Evolutionary conservation across 352 stramenopile species (phyloP).

Genomic region (Aphanomyces invadans): DNA sequence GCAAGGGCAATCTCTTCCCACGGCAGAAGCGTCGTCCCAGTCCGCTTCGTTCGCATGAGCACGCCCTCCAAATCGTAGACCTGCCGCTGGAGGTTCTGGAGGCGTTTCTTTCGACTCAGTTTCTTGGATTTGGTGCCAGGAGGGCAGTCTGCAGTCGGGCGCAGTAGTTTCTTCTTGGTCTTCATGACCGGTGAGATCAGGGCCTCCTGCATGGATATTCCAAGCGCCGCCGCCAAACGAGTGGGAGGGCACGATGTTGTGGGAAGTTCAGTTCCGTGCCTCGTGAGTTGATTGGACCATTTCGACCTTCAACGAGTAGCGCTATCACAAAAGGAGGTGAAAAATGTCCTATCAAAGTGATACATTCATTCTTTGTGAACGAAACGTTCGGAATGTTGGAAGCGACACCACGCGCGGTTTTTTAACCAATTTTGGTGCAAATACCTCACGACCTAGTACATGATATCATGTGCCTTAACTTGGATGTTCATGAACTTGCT

Average conservation of each 20-base stretch:
- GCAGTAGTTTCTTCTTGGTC: neutral
- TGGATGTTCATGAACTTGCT: no score
- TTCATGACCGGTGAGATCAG: slow-evolving; percentile 2
- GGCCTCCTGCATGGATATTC: neutral
- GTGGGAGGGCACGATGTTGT: neutral
- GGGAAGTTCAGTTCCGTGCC: no score
- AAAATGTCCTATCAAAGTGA: no score
- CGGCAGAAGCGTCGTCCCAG: neutral
- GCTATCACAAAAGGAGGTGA: neutral
- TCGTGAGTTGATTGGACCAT: neutral
- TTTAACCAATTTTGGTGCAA: no score
- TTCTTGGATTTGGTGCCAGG: neutral
- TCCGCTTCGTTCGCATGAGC: neutral
- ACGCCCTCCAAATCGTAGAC: slow-evolving; percentile 15
- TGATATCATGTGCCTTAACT: no score
- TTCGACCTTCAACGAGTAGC: neutral
- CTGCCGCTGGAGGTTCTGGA: slow-evolving; percentile 13
- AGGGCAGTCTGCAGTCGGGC: neutral
- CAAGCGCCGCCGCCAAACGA: neutral
- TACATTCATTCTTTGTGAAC: no score
- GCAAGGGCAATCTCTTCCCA: slow-evolving; percentile 14
- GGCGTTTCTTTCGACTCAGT: neutral
- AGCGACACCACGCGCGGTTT: no score
- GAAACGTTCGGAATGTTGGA: no score
- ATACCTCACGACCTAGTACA: no score